Percentiles rank a stretch among this genome's conserved stretches.
Evolutionary conservation across 1,284 basidiomycete species (phyloP).

Genomic region (Athelia sp.): DNA sequence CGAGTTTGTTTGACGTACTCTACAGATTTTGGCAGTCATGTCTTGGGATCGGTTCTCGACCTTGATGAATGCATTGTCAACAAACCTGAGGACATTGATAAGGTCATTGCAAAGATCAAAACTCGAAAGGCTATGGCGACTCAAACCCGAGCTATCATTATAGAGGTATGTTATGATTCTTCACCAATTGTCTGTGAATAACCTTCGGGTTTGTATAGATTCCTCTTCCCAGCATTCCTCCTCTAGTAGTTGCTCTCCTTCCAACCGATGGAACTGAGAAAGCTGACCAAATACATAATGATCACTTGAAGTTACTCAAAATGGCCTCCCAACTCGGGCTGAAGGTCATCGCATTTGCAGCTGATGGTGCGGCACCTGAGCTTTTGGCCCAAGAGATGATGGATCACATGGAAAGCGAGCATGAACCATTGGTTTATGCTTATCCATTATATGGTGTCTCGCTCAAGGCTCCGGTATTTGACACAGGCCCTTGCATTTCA

Average conservation of each 20-base stretch:
- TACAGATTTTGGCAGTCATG: constrained; percentile 19
- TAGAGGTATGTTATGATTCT: constrained; percentile 11
- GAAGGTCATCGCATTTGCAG: constrained; percentile 11
- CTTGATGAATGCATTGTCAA: constrained; percentile 15
- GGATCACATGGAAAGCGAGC: constrained; percentile 9
- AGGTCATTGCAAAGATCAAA: constrained; percentile 11
- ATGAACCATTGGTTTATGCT: constrained; percentile 11
- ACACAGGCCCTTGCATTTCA: constrained; percentile 14
- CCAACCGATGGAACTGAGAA: constrained; percentile 18
- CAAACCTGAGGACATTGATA: constrained; percentile 15
- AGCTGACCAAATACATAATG: constrained; percentile 11
- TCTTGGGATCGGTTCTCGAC: constrained; percentile 16
- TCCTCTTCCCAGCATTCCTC: constrained; percentile 14
- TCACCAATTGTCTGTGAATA: not conserved
- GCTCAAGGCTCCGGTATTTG: constrained; percentile 12
- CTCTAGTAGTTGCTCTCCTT: constrained; percentile 14
- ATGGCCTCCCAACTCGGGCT: constrained; percentile 17
- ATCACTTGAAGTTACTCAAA: constrained; percentile 11
- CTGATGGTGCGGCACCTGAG: constrained; percentile 21
- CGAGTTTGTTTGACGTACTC: constrained; percentile 16
- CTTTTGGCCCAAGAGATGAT: constrained; percentile 16
- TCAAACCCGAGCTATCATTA: constrained; percentile 17
- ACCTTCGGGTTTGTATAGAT: constrained; percentile 5
- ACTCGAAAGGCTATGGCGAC: constrained; percentile 14
- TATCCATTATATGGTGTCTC: constrained; percentile 14